Conservation (phyloP, 345 rosid species). For the Pistacia atlantica region DNA sequence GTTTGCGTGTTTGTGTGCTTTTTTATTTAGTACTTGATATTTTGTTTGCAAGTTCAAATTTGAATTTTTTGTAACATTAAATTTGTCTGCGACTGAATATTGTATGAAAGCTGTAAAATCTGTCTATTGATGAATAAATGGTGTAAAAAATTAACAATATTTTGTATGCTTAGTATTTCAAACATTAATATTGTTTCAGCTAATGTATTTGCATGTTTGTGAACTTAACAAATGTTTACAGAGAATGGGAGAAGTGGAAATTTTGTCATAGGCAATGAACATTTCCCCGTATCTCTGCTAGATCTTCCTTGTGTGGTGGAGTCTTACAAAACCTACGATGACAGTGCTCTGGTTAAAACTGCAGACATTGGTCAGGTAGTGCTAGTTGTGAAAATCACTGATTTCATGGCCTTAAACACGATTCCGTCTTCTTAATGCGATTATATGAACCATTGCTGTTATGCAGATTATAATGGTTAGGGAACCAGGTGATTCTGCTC, state of each 20-base stretch:
- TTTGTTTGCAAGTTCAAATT: no score
- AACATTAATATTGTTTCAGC: not conserved
- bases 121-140: not conserved
- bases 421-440: not conserved
- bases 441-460: slow-evolving; percentile 13
- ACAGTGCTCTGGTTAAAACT: slow-evolving; percentile 83
- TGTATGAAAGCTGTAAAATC: not conserved
- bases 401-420: not conserved
- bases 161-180: not conserved
- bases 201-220: not conserved
- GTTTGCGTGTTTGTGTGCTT: no score
- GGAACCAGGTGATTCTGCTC: slow-evolving; percentile 75
- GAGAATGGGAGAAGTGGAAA: slow-evolving; percentile 92
- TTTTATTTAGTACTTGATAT: not conserved
- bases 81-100: not conserved
- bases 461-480: slow-evolving; percentile 94
- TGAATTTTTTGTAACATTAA: not conserved
- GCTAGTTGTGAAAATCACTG: not conserved
- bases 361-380: slow-evolving; percentile 94
- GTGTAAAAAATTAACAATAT: not conserved
- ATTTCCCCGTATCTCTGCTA: slow-evolving; percentile 74
- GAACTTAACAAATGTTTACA: slow-evolving; percentile 30
- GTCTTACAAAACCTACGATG: slow-evolving; percentile 92
- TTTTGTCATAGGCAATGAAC: slow-evolving; percentile 72
- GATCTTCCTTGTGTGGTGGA: slow-evolving; percentile 94